Conservation (phyloP, 2,329 filamentous ascomycete genomes). For the Colletotrichum sp. region DNA sequence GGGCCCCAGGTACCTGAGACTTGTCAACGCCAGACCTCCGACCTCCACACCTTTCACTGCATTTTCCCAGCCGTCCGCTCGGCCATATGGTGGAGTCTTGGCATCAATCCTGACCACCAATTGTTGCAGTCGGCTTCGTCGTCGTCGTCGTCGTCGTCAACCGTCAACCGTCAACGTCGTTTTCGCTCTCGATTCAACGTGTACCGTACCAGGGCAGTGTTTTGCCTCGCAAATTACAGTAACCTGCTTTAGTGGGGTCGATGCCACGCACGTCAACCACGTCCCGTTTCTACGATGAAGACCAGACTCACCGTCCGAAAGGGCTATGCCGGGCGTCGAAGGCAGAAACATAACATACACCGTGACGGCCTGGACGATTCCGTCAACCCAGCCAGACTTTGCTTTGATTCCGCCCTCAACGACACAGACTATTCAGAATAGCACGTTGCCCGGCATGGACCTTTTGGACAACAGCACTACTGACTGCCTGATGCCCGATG, state of each 20-base stretch:
- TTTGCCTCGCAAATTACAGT: background rate
- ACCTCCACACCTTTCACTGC: background rate
- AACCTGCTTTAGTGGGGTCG: background rate
- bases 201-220: background rate
- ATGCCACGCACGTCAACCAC: background rate
- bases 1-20: background rate
- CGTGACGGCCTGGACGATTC: background rate
- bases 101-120: background rate
- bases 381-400: background rate
- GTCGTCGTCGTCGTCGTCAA: background rate
- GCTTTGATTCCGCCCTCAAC: background rate
- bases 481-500: background rate
- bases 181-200: background rate
- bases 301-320: background rate
- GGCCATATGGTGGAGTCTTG: background rate
- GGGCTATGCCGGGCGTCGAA: background rate
- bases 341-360: background rate
- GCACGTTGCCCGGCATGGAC: background rate
- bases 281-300: background rate
- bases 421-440: background rate
- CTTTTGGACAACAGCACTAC: background rate
- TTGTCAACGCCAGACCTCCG: background rate
- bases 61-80: background rate
- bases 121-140: background rate
- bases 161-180: background rate